Conservation (phyloP, 163 green algal genomes). For the Scenedesmus sp. region DNA sequence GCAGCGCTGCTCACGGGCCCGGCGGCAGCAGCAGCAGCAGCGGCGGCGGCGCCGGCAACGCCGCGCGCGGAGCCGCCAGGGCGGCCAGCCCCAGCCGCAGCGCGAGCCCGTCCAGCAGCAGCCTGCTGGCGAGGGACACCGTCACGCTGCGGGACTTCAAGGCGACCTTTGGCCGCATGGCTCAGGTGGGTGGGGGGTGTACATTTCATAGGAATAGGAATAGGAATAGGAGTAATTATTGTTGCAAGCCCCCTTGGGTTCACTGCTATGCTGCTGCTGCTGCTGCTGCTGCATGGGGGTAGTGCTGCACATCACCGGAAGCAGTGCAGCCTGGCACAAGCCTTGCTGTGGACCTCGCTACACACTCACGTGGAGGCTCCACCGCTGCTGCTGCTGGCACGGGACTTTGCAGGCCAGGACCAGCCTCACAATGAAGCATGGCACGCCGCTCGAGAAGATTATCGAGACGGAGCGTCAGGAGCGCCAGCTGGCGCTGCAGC, state of each 20-base stretch:
- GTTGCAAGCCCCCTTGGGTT: no score
- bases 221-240: no score
- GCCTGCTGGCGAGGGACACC: background rate
- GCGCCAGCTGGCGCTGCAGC: slow-evolving; percentile 12
- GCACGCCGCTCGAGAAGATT: background rate
- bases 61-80: background rate
- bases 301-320: no score
- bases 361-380: no score
- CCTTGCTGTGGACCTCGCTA: background rate
- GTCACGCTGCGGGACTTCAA: slow-evolving; percentile 25
- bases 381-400: background rate
- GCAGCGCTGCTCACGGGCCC: background rate
- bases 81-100: background rate
- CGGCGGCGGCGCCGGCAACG: background rate
- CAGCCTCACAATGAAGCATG: slow-evolving; percentile 26
- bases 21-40: slow-evolving; percentile 2
- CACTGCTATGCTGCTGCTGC: background rate
- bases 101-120: background rate
- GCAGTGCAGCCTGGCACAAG: background rate
- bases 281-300: background rate
- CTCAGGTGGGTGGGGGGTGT: background rate
- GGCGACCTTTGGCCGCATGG: slow-evolving; percentile 16
- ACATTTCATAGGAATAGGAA: background rate
- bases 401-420: background rate
- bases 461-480: background rate